Evolutionary conservation across 345 rosid genomes (phyloP).

Genomic region (Crucihimalaya himalaica): DNA sequence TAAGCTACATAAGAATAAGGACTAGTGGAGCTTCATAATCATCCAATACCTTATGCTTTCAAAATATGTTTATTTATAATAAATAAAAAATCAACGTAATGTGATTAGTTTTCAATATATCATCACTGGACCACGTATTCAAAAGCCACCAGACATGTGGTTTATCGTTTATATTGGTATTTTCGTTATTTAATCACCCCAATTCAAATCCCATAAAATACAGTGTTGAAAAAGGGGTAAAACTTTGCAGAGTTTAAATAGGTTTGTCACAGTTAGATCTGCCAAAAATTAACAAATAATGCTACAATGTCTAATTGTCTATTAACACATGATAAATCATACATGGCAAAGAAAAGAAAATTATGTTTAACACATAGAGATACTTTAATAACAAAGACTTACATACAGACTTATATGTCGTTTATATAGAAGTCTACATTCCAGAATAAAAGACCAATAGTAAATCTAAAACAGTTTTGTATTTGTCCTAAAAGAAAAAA

Average conservation of each 20-base stretch:
- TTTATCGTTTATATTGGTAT: not conserved
- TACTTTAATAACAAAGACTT: too few relatives aligned
- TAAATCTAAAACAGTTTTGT: too few relatives aligned
- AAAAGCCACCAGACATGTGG: not conserved
- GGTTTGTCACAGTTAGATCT: not conserved
- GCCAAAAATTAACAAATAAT: not conserved
- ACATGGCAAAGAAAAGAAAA: too few relatives aligned
- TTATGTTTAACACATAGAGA: too few relatives aligned
- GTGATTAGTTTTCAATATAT: slow-evolving; percentile 1
- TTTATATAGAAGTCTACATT: too few relatives aligned
- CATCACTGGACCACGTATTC: not conserved
- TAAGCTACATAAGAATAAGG: slow-evolving; percentile 3
- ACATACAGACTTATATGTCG: too few relatives aligned
- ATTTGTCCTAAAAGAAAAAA: too few relatives aligned
- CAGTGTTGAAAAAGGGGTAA: not conserved
- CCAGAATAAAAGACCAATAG: too few relatives aligned
- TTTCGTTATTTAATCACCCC: not conserved
- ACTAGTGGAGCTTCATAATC: slow-evolving; percentile 27
- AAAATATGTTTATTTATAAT: not conserved
- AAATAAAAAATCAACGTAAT: not conserved
- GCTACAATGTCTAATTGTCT: not conserved
- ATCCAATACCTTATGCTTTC: slow-evolving; percentile 23
- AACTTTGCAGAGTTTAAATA: too few relatives aligned
- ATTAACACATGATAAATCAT: too few relatives aligned
- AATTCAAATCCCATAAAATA: not conserved